A percentile compares a stretch with the other conserved stretches of the same genome.
Evolutionary conservation across 2,329 filamentous ascomycete species (phyloP).

Genomic region (Claviceps sp.): DNA sequence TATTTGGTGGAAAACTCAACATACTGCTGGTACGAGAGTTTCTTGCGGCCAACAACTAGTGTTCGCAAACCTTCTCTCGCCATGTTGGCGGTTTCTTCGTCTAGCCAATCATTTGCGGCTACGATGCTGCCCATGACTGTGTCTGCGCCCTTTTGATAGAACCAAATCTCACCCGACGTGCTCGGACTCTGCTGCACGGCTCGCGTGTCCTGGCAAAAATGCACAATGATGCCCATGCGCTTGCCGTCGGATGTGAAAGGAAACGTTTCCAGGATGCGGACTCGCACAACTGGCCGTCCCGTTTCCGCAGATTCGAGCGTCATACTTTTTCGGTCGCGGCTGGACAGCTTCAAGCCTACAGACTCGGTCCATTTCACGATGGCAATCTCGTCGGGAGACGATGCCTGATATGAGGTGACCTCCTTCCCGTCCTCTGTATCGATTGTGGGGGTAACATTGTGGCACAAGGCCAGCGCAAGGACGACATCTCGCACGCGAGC

Average conservation of each 20-base stretch:
- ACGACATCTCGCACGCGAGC: slow-evolving; percentile 87
- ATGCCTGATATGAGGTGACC: slow-evolving; percentile 84
- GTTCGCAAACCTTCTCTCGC: slow-evolving; percentile 90
- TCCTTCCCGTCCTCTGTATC: slow-evolving; percentile 70
- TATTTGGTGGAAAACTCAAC: slow-evolving; percentile 63
- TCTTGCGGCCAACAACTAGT: slow-evolving; percentile 86
- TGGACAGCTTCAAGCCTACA: slow-evolving; percentile 71
- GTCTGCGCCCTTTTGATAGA: slow-evolving; percentile 96
- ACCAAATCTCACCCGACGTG: slow-evolving; percentile 72
- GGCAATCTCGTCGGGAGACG: slow-evolving; percentile 93
- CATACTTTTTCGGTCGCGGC: slow-evolving; percentile 81
- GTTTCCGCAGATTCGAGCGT: slow-evolving; percentile 64
- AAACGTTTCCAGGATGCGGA: slow-evolving; percentile 85
- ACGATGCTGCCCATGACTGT: slow-evolving; percentile 97
- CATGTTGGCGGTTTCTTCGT: slow-evolving; percentile 99
- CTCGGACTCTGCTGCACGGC: slow-evolving; percentile 36
- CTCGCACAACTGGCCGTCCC: slow-evolving; percentile 63
- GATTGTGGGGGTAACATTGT: slow-evolving; percentile 78
- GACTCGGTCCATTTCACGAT: slow-evolving; percentile 93
- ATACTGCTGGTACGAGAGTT: slow-evolving; percentile 66
- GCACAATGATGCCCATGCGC: slow-evolving; percentile 92
- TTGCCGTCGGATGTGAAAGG: slow-evolving; percentile 97
- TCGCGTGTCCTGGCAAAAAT: slow-evolving; percentile 52
- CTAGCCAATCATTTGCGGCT: slow-evolving; percentile 92
- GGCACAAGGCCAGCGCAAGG: slow-evolving; percentile 80